These are phyloP conservation scores for Rosa lucieae DNA, from an alignment of 306 rosid genomes.

Conservation along the genomic window DNA sequence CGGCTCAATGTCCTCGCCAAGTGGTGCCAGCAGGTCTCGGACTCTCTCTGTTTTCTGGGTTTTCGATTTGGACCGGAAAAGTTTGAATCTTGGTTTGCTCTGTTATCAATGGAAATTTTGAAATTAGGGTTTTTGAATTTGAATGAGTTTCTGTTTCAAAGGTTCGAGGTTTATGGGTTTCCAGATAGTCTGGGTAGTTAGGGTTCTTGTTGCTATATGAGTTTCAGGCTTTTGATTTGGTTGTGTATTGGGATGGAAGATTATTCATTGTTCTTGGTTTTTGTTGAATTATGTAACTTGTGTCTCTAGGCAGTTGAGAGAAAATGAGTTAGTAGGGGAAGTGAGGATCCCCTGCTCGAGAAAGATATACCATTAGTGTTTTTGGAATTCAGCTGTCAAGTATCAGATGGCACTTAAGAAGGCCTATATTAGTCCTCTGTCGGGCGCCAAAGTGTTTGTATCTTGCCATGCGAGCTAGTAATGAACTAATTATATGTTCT, in stretches of 20 bases:
- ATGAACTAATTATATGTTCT: background rate
- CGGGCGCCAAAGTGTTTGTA: background rate
- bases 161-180: background rate
- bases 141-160: background rate
- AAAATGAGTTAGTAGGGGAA: background rate
- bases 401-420: background rate
- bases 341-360: background rate
- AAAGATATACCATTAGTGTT: background rate
- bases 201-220: background rate
- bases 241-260: background rate
- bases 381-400: background rate
- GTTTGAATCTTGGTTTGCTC: background rate
- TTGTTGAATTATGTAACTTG: background rate
- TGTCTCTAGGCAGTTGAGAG: background rate
- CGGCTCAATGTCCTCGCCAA: conserved; percentile 92
- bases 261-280: background rate
- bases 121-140: background rate
- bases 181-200: background rate
- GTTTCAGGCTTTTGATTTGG: conserved; percentile 4
- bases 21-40: conserved; percentile 90
- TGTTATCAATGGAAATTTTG: background rate
- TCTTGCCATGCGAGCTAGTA: background rate
- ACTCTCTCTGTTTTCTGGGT: background rate
- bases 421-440: background rate
- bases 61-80: conserved; percentile 21